Percentiles rank a stretch among this genome's conserved stretches.
phyloP scores from a whole-genome alignment of 1,284 basidiomycete genomes.

The Dichomitus squalens region DNA sequence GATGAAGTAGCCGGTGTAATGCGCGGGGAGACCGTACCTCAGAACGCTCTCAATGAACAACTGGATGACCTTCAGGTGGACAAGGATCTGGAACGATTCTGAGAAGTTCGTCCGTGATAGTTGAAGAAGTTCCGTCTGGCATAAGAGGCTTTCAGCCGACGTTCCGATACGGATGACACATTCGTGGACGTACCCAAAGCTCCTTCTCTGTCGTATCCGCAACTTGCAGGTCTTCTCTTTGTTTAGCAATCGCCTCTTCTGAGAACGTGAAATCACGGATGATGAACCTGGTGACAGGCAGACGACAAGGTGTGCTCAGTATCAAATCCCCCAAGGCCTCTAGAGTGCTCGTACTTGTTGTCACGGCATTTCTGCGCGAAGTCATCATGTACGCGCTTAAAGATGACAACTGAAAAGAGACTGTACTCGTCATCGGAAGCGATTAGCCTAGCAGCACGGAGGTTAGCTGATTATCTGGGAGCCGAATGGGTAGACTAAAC shows the following conservation, averaged over 20 bases:
- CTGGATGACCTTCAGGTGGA: constrained; percentile 91
- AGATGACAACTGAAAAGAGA: constrained; percentile 88
- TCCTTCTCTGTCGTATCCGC: constrained; percentile 93
- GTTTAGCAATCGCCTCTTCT: constrained; percentile 82
- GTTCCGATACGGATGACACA: neutral
- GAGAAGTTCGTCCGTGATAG: constrained; percentile 95
- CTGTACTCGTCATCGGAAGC: constrained; percentile 89
- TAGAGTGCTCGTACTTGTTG: constrained; percentile 72
- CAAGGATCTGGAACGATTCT: constrained; percentile 93
- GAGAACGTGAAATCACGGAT: constrained; percentile 95
- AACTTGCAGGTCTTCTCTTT: constrained; percentile 79
- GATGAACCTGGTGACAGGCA: constrained; percentile 63
- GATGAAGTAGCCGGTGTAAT: constrained; percentile 83
- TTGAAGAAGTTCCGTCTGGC: constrained; percentile 90
- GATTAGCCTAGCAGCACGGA: constrained; percentile 49
- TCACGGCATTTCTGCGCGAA: constrained; percentile 95
- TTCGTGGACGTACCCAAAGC: constrained; percentile 70
- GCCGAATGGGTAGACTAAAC: constrained; percentile 27
- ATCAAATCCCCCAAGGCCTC: neutral
- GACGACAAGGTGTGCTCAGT: neutral
- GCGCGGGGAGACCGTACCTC: constrained; percentile 93
- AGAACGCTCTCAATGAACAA: constrained; percentile 96
- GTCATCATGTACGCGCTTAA: constrained; percentile 90
- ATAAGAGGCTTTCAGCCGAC: neutral
- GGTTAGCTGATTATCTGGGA: constrained; percentile 10